These are phyloP conservation scores for Shiraia sp. DNA, from an alignment of 2,329 filamentous ascomycete genomes.

Conservation along the genomic window DNA sequence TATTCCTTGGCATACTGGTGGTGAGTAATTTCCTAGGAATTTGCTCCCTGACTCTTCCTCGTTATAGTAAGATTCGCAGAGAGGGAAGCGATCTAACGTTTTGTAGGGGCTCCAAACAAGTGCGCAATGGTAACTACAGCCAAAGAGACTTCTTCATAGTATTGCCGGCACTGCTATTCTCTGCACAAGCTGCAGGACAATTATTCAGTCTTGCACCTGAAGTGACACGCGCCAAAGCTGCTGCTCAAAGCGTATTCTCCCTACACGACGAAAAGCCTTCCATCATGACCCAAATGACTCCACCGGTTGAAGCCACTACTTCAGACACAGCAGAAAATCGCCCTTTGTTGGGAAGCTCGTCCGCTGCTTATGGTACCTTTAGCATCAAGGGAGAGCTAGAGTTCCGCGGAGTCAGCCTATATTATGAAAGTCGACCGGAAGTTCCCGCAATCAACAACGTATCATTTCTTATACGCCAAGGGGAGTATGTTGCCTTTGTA, in stretches of 20 bases:
- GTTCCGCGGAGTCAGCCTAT: conserved; percentile 38
- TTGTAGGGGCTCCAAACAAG: conserved; percentile 45
- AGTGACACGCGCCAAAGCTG: conserved; percentile 49
- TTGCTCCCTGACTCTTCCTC: too few species aligned
- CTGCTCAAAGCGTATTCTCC: conserved; percentile 50
- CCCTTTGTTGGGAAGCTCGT: conserved; percentile 15
- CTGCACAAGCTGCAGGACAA: conserved; percentile 52
- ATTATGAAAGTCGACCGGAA: conserved; percentile 36
- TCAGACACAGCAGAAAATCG: conserved; percentile 2
- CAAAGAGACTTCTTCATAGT: conserved; percentile 52
- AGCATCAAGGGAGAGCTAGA: conserved; percentile 35
- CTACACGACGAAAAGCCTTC: conserved; percentile 47
- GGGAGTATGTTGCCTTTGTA: conserved; percentile 47
- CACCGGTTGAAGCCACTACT: neutral
- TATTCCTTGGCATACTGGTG: conserved; percentile 56
- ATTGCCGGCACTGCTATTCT: conserved; percentile 51
- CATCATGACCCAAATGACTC: conserved; percentile 34
- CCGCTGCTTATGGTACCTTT: conserved; percentile 22
- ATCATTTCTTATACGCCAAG: conserved; percentile 44
- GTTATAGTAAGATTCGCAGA: too few species aligned
- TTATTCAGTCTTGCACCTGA: conserved; percentile 53
- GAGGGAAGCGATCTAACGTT: conserved; percentile 1
- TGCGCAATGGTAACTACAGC: conserved; percentile 48
- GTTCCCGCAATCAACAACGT: conserved; percentile 43
- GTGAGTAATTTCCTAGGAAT: conserved; percentile 21